Base-by-base conservation (phyloP, 1,284 basidiomycete species). In the Ceratobasidium theobromae region DNA sequence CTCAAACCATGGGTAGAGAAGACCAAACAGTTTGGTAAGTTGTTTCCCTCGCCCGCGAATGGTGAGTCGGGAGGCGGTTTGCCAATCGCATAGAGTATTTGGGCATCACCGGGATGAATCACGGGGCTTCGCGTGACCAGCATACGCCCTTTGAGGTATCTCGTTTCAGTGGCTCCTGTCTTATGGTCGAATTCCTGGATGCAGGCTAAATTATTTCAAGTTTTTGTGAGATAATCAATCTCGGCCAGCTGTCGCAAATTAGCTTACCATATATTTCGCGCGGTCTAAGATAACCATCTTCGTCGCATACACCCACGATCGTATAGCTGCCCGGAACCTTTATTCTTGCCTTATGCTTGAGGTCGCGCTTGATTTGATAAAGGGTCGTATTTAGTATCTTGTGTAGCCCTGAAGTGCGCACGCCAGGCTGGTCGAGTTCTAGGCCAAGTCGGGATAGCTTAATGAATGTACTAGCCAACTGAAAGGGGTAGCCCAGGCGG, bases 331-430 rank as follows among this genome's bases (percentile, higher is more conserved):
- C 77, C 0, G 84, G 84, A n/a, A 92, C 81, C 1, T 80, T 82
- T 38, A 92, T 88, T 23, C 88, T 79, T 0, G 89, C 89, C 38
- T 79, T 78, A 70, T 89, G 84, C 72, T 91, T 91, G 72, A 92
- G 84, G 53, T 83, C 84, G 12, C 87, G 79, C 18, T 92, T 76
- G 12, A 87, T 81, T 69, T 84, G 81, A 58, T 82, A 82, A 72
- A 84, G 81, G 1, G 84, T 80, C 30, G 85, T 84, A 16, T 77
- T 71, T 38, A 80, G 23, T 3, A 64, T 21, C 28, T 72, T 14
- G 87, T 73, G 57, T 82, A 80, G 9, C 79, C 76, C 0, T 89
- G 72, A 74, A 90, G 91, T 14, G 81, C 79, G 28, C 80, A 84
- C 41, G 85, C 80, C 27, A 86, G 74, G 25, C 53, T 76, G 78